phyloP scores from a whole-genome alignment of 2,329 filamentous ascomycete genomes.

The Gyromitra esculenta region DNA sequence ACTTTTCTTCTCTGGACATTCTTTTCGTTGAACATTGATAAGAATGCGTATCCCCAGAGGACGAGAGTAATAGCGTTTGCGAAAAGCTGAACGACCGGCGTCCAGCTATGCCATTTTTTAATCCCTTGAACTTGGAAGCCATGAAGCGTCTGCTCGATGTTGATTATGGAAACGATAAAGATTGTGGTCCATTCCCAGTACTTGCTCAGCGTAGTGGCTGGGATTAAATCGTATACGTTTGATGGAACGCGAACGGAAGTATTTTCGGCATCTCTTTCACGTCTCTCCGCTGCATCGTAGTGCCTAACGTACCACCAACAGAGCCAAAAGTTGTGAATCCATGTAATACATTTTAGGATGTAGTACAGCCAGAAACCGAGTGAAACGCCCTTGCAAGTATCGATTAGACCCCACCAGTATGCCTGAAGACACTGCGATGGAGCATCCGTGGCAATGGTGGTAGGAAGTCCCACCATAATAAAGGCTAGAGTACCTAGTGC shows the following conservation, averaged over 20 bases:
- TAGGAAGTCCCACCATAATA: neutral
- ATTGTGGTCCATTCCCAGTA: slow-evolving; percentile 12
- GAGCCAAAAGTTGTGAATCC: slow-evolving; percentile 12
- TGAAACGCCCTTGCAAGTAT: neutral
- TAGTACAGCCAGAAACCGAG: slow-evolving; percentile 7
- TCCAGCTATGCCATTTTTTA: neutral
- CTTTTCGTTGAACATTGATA: slow-evolving; percentile 18
- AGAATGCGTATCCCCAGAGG: slow-evolving; percentile 1
- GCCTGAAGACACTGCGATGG: neutral
- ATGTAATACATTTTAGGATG: neutral
- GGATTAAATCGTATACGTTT: slow-evolving; percentile 21
- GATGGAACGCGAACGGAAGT: neutral
- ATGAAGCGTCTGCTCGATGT: slow-evolving; percentile 15
- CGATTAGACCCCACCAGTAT: slow-evolving; percentile 11
- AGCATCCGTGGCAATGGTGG: neutral
- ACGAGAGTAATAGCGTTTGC: neutral
- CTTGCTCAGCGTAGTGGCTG: slow-evolving; percentile 22
- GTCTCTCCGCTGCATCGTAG: neutral
- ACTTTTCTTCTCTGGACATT: slow-evolving; percentile 4
- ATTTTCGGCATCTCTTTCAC: neutral
- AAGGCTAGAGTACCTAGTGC: neutral
- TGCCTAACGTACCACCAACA: neutral
- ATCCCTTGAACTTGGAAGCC: neutral
- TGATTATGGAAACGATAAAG: neutral
- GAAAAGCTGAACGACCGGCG: slow-evolving; percentile 5